Conservation (phyloP, 352 stramenopile species). For the Phytophthora colocasiae region DNA sequence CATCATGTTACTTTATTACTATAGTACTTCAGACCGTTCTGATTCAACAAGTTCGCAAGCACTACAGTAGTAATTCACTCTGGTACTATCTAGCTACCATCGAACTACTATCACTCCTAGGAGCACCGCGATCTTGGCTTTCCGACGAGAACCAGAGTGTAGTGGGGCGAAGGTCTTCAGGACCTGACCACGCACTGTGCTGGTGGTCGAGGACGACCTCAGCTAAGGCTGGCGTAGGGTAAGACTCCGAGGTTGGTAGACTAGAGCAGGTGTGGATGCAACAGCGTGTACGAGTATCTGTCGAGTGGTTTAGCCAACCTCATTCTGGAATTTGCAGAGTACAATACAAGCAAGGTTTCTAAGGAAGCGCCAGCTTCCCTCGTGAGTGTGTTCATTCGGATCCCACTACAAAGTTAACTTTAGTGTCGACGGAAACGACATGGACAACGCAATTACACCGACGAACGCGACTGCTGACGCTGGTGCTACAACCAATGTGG, state of each 20-base stretch:
- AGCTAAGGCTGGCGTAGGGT: constrained; percentile 2
- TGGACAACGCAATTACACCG: neutral
- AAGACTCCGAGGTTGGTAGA: neutral
- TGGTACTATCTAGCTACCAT: no score
- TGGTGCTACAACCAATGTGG: no score
- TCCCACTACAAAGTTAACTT: constrained; percentile 12
- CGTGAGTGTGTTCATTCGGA: constrained; percentile 15
- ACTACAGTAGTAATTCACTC: no score
- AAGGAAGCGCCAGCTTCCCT: constrained; percentile 4
- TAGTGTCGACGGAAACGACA: constrained; percentile 1
- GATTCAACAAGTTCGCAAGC: no score
- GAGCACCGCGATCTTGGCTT: no score
- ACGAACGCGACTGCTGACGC: no score
- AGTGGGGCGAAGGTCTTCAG: constrained; percentile 19
- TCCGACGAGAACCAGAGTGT: no score
- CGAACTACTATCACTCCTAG: no score
- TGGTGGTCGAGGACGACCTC: constrained; percentile 4
- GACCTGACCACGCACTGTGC: constrained; percentile 15
- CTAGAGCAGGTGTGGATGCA: neutral
- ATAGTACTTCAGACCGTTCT: no score
- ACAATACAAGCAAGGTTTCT: constrained; percentile 14
- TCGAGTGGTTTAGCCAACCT: neutral
- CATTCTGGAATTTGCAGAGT: constrained; percentile 5
- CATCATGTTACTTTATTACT: no score
- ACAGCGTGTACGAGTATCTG: constrained; percentile 1